Evolutionary conservation across 148 eudicot species (phyloP).

Genomic region (Persicaria maculosa): DNA sequence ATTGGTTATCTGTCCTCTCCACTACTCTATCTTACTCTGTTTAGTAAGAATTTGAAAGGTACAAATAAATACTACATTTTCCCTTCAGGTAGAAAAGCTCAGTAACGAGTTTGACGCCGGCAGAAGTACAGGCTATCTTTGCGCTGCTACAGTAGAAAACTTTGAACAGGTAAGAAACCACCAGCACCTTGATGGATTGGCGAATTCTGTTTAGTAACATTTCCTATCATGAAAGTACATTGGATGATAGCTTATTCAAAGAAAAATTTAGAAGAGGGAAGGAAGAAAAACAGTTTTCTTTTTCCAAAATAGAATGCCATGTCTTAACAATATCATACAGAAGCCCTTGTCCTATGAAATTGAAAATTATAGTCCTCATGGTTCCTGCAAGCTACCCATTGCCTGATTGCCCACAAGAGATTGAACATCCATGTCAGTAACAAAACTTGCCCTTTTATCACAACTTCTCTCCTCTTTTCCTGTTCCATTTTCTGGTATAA

Average conservation of each 20-base stretch:
- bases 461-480: too few species aligned
- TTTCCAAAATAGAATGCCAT: too few species aligned
- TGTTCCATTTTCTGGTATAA: too few species aligned
- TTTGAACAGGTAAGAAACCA: constrained; percentile 65
- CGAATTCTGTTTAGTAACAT: background rate
- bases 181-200: background rate
- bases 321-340: too few species aligned
- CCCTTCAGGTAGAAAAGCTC: constrained; percentile 38
- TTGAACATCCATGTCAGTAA: too few species aligned
- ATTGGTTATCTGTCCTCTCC: background rate
- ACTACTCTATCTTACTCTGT: background rate
- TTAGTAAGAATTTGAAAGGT: background rate
- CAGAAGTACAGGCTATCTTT: constrained; percentile 91
- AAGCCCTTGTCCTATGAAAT: too few species aligned
- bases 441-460: too few species aligned
- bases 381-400: too few species aligned
- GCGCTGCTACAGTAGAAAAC: constrained; percentile 71
- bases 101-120: constrained; percentile 76
- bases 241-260: background rate
- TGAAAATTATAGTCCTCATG: too few species aligned
- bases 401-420: too few species aligned
- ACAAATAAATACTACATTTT: background rate
- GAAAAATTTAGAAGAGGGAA: background rate
- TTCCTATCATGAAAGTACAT: background rate
- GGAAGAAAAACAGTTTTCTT: background rate